Conservation (phyloP, 2,329 filamentous ascomycete species). For the Cercospora berteroae region DNA sequence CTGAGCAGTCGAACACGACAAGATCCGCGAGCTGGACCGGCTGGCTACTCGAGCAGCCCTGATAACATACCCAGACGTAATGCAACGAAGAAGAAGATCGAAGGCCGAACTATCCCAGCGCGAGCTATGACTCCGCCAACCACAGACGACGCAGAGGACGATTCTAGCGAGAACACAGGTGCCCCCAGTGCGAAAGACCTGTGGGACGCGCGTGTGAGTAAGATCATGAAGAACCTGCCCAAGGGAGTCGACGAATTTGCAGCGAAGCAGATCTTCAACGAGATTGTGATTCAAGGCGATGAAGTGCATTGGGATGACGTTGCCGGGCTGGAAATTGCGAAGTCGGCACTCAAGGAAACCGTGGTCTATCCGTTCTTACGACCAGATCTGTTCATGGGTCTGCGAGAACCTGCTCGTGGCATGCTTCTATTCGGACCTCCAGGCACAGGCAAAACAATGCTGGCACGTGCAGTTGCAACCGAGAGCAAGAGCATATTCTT, state of each 20-base stretch:
- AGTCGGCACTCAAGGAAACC: conserved; percentile 87
- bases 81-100: conserved; percentile 29
- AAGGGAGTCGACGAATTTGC: conserved; percentile 77
- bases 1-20: conserved; percentile 19
- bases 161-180: conserved; percentile 40
- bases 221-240: conserved; percentile 74
- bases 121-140: conserved; percentile 45
- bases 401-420: conserved; percentile 87
- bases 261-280: conserved; percentile 89
- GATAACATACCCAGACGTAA: conserved; percentile 21
- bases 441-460: conserved; percentile 98
- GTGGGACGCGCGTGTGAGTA: conserved; percentile 62
- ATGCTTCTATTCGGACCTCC: conserved; percentile 97
- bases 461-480: conserved; percentile 89
- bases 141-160: conserved; percentile 46
- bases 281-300: conserved; percentile 91
- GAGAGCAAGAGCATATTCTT: conserved; percentile 96
- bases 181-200: conserved; percentile 43
- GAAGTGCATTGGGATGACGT: conserved; percentile 94
- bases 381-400: conserved; percentile 91
- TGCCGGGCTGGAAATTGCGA: conserved; percentile 84
- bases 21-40: conserved; percentile 15
- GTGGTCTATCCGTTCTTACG: conserved; percentile 96
- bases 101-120: conserved; percentile 24
- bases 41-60: conserved; percentile 22